Evolutionary conservation across 2,329 filamentous ascomycete species (phyloP), one percentile per base, ranked within the genome.

Genomic region (Phoma sp.): DNA sequence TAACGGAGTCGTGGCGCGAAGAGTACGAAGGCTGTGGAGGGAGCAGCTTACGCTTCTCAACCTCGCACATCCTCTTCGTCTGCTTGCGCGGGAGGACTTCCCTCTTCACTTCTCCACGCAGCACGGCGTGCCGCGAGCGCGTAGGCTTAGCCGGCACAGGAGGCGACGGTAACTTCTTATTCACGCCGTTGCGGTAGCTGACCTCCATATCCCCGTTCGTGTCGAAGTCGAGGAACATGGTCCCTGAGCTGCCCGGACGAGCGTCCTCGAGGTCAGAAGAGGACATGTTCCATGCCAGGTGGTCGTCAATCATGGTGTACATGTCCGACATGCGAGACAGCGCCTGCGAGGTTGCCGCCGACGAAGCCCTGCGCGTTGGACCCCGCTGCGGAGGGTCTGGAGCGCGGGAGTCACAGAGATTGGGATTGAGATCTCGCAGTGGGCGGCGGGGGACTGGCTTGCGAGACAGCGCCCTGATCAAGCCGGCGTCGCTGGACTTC

Each of bases 201-300:
- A 57, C 44, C 4, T 55, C 46, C 36, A 55, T 37, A 0, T 51
- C 15, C 0, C 43, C 55, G 6, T 22, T 31, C 1, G 55, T 36
- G 21, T 63, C 59, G 40, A 60, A 70, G 40, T 71, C 67, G 1
- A 71, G 56, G 21, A 70, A 56, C 55, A 70, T 49, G 2, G 68
- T 69, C 7, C 61, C 61, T 1, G 48, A 39, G 37, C 27, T 21
- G 31, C 40, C 27, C 22, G 57, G 35, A 24, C 36, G 38, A n/a
- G 17, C 15, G 12, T 10, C 8, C 6, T 45, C 36, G 13, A 45
- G 22, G n/a, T 45, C 15, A 15, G 45, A 40, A 1, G 36, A 22
- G 8, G 51, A 49, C 51, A 21, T 35, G 29, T 64, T 57, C 47
- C 54, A 57, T 13, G 65, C 56, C 27, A 68, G 40, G 38, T 66